Base-by-base conservation (phyloP, 2,329 filamentous ascomycete genomes). In the Microdochium trichocladiopsis region DNA sequence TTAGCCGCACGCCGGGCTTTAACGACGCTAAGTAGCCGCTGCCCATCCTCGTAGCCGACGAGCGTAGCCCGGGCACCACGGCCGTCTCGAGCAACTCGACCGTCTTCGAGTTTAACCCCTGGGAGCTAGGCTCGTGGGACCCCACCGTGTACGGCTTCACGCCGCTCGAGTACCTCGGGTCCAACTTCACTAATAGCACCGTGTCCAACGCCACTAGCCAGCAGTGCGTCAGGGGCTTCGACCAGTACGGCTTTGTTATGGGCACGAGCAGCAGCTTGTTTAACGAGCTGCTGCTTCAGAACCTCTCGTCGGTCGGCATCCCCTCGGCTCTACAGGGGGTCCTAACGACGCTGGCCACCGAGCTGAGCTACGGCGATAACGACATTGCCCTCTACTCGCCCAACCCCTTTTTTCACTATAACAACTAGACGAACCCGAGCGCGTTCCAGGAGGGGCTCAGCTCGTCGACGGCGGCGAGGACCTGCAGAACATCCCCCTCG, bases 221-320 rank as follows among this genome's bases (percentile, higher is more conserved):
- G 41, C 65, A 70, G 25, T 96, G 92, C 63, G 78, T 95, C 16
- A 75, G 79, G 8, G 92, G 92, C 1, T 91, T 91, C 57, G 92
- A 96, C 69, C 91, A 91, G 60, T 80, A 80, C 22, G 89, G 89
- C 8, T 96, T 82, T 63, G 74, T 95, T 23, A 90, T 95, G 82
- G 91, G 91, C 50, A 95, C 91, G 0, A 90, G 86, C 22, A 90
- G 86, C 1, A 87, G 88, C 1, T 76, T 96, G 2, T 96, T 96
- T 77, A 96, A 95, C 71, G 75, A 84, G 60, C 80, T 88, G 60
- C 70, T 95, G 18, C 74, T 91, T 2, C 70, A 82, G 11, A 73
- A 93, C 52, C 79, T 89, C 57, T 67, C 65, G 33, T 60, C 65
- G 5, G 62, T 66, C 10, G 68, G 70, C 24, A 63, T 78, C n/a